These are phyloP conservation scores for Paramecium tetraurelia DNA, from an alignment of 73 alveolate species.

Conservation along the genomic window DNA sequence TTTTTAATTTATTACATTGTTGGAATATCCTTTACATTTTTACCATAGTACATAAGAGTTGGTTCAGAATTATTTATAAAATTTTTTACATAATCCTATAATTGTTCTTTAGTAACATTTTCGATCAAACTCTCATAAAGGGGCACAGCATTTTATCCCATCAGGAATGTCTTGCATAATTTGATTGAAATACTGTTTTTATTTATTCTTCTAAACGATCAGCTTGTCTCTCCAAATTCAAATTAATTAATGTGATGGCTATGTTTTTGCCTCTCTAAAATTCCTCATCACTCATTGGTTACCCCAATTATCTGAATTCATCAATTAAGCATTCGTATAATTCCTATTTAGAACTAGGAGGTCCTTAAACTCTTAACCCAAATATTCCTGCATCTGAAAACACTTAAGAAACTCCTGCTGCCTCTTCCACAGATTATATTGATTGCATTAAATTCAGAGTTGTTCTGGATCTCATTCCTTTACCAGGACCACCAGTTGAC, in stretches of 20 bases:
- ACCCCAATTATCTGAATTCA: not conserved
- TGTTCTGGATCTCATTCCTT: slow-evolving; percentile 52
- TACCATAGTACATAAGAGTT: not conserved
- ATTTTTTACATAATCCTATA: not conserved
- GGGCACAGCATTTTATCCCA: not conserved
- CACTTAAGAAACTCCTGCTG: not conserved
- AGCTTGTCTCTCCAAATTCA: slow-evolving; percentile 37
- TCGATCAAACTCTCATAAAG: not conserved
- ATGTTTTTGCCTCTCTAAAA: slow-evolving; percentile 4
- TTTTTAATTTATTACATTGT: not conserved
- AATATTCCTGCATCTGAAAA: slow-evolving; percentile 3
- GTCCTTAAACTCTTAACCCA: slow-evolving; percentile 10
- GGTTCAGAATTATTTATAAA: not conserved
- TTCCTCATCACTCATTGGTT: slow-evolving; percentile 46
- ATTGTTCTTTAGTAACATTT: not conserved
- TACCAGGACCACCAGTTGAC: slow-evolving; percentile 58
- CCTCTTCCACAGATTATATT: not conserved
- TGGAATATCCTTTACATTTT: not conserved
- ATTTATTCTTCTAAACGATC: slow-evolving; percentile 23
- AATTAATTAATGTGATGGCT: not conserved
- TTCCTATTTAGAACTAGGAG: not conserved
- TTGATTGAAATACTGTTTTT: not conserved
- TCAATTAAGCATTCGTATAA: not conserved
- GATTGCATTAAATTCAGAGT: slow-evolving; percentile 8
- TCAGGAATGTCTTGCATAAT: not conserved